These are phyloP conservation scores for Chlamydomonas incerta DNA, from an alignment of 139 green algal species.

Conservation along the genomic window DNA sequence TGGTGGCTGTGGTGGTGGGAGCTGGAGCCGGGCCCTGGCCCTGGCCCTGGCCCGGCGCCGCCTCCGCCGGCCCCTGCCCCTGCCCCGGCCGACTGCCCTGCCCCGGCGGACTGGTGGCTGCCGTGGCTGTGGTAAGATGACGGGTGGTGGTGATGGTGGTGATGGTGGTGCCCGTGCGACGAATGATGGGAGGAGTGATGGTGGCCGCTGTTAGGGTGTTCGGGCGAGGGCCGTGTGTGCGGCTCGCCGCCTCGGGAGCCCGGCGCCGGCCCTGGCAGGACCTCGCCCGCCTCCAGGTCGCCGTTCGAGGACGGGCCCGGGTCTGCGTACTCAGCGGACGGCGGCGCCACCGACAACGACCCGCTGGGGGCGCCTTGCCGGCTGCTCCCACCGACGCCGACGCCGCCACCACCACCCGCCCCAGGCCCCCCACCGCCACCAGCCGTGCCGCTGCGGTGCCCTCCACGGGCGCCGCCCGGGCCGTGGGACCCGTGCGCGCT, in stretches of 20 bases:
- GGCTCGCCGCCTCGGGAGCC: neutral
- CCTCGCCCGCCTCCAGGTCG: slow-evolving; percentile 36
- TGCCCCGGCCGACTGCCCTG: too few species aligned
- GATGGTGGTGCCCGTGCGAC: neutral
- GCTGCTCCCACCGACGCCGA: too few species aligned
- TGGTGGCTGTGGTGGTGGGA: slow-evolving; percentile 20
- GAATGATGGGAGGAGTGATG: neutral
- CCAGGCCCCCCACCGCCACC: too few species aligned
- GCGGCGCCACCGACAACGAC: too few species aligned
- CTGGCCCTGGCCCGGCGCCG: neutral
- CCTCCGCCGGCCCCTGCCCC: neutral
- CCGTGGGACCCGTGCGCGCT: slow-evolving; percentile 4
- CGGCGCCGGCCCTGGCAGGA: neutral
- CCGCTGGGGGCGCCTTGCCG: too few species aligned
- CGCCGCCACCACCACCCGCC: too few species aligned
- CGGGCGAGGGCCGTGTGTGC: neutral
- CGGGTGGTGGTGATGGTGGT: too few species aligned
- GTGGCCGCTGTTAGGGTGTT: neutral
- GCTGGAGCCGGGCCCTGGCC: neutral
- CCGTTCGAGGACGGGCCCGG: neutral
- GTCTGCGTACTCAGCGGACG: neutral
- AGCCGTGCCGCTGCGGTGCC: neutral
- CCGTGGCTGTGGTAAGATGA: too few species aligned
- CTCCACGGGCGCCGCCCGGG: neutral
- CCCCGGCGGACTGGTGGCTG: too few species aligned